These are phyloP conservation scores for Tolypocladium cylindrosporum DNA, from an alignment of 2,329 filamentous ascomycete species.

Conservation along the genomic window DNA sequence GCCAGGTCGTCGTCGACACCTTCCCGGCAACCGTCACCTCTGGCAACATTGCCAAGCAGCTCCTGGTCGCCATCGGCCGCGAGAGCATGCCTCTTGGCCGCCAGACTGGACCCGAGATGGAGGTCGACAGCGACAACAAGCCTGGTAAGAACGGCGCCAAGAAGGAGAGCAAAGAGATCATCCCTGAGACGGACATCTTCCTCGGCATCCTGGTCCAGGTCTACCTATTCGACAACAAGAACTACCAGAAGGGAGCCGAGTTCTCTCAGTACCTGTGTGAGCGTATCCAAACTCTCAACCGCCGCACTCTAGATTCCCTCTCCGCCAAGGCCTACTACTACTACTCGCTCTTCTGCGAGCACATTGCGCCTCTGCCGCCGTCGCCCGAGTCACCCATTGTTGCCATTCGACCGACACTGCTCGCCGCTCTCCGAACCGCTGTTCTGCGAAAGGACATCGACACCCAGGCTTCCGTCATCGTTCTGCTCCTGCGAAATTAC, in stretches of 20 bases:
- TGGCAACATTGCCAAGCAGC: conserved; percentile 55
- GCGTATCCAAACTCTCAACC: conserved; percentile 80
- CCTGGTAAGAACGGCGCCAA: conserved; percentile 44
- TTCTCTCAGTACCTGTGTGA: conserved; percentile 80
- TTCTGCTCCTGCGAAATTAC: conserved; percentile 90
- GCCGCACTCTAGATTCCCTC: conserved; percentile 85
- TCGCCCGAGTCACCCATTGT: conserved; percentile 84
- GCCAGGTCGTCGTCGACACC: conserved; percentile 70
- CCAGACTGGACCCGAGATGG: conserved; percentile 55
- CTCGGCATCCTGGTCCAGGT: conserved; percentile 81
- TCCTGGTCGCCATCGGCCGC: conserved; percentile 61
- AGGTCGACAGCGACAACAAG: conserved; percentile 56
- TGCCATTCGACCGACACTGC: conserved; percentile 72
- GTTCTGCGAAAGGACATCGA: conserved; percentile 94
- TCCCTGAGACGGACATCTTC: conserved; percentile 85
- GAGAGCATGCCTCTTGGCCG: conserved; percentile 54
- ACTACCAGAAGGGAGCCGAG: conserved; percentile 67
- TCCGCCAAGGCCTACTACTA: conserved; percentile 97
- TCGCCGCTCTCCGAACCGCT: conserved; percentile 85
- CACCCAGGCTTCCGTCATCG: conserved; percentile 93
- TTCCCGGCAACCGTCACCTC: conserved; percentile 55
- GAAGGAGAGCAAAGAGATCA: conserved; percentile 63
- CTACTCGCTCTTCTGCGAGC: conserved; percentile 90
- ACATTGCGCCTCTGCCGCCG: conserved; percentile 76
- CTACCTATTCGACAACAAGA: conserved; percentile 76